Base-by-base conservation (phyloP, 345 rosid species). In the Rubroshorea leprosula region DNA sequence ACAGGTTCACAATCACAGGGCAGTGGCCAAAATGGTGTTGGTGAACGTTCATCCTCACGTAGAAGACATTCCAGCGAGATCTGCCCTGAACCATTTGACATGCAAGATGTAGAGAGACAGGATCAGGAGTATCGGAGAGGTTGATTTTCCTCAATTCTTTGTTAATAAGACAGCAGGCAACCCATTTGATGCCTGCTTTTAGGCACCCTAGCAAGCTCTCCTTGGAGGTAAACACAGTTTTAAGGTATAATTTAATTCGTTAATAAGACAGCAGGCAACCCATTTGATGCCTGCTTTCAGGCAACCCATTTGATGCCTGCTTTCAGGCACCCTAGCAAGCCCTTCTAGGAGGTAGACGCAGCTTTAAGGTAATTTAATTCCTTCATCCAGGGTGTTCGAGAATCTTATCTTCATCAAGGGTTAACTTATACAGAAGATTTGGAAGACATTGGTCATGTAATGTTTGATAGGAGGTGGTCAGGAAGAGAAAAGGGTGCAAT, bases 41-140 rank as follows among this genome's bases (percentile, higher is more conserved):
- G 83, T 10, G 88, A 83, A 47, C 78, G 75, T 62, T 90, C 96
- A 21, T 87, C 96, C 24, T 94, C 99, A 0, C 85, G 63, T 14
- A 84, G 95, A 64, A 78, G 81, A 74, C 78, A 80, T 27, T 90
- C 96, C 18, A 81, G 74, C 68, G 97, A 94, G 60, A 84, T 94
- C 44, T 85, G 69, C 77, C 99, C 99, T 0, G 97, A 87, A 72
- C 95, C 95, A 46, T 58, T 71, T 8, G 80, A 68, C 27, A 62
- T 20, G 19, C 89, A 72, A 56, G 91, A 80, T 55, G 26, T 73
- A 70, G 87, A 82, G 79, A 62, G 73, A 64, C 76, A 76, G 35
- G 72, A 69, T 59, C 72, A 35, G 41, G 12, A 74, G 75, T 44
- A 49, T 56, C 39, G 11, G 23, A 1, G 41, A 35, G 41, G 12